Percentiles rank a stretch among this genome's conserved stretches.
Conservation (phyloP, 257 asterid species). For the Penstemon newberryi region DNA sequence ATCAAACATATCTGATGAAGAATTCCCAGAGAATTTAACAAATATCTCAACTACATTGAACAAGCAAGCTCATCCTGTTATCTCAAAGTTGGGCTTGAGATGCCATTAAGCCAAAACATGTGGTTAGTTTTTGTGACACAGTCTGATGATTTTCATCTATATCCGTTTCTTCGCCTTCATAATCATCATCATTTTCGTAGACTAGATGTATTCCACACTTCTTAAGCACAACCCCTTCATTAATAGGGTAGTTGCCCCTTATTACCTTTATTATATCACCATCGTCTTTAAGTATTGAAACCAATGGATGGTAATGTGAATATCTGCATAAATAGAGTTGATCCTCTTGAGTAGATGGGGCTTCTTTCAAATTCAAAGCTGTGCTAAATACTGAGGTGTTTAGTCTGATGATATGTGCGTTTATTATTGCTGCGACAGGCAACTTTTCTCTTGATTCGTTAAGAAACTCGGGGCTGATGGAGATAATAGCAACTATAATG, state of each 20-base stretch:
- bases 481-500: slow-evolving; percentile 33
- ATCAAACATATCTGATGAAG: neutral
- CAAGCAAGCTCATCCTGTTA: neutral
- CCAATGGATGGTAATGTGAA: slow-evolving; percentile 18
- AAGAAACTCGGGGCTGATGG: slow-evolving; percentile 27
- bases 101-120: neutral
- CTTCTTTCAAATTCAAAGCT: slow-evolving; percentile 19
- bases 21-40: neutral
- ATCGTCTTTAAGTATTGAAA: slow-evolving; percentile 28
- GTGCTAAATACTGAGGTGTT: slow-evolving; percentile 2
- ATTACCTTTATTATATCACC: slow-evolving; percentile 31
- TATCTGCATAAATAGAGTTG: slow-evolving; percentile 38
- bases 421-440: slow-evolving; percentile 30
- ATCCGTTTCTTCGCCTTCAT: slow-evolving; percentile 32
- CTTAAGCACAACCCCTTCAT: slow-evolving; percentile 32
- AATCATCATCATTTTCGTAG: slow-evolving; percentile 37
- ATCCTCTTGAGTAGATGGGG: slow-evolving; percentile 34
- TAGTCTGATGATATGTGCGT: slow-evolving; percentile 31
- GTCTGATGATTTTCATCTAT: slow-evolving; percentile 27
- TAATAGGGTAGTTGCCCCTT: slow-evolving; percentile 11
- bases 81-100: neutral
- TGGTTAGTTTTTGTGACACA: slow-evolving; percentile 27
- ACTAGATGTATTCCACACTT: slow-evolving; percentile 32
- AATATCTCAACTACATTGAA: neutral
- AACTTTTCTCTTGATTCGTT: slow-evolving; percentile 24